phyloP scores from a whole-genome alignment of 805 yeast genomes.

The Ogataea neopini region DNA sequence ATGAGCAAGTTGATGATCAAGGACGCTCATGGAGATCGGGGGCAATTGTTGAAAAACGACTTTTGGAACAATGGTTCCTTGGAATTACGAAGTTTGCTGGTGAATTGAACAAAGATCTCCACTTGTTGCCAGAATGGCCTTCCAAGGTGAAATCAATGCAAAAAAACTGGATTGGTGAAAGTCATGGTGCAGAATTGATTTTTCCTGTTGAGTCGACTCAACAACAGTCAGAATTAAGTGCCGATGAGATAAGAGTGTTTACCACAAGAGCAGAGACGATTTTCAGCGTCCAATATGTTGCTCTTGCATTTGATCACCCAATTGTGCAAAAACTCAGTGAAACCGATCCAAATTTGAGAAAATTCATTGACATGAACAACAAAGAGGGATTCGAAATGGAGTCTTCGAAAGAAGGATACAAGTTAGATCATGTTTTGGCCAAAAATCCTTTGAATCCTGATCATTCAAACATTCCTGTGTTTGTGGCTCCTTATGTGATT shows the following conservation, averaged over 20 bases:
- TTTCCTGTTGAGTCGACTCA: constrained; percentile 40
- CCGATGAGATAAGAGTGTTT: constrained; percentile 50
- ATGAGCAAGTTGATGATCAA: constrained; percentile 89
- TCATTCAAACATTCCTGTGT: constrained; percentile 61
- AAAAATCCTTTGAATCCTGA: constrained; percentile 58
- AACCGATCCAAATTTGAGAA: constrained; percentile 41
- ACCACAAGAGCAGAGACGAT: constrained; percentile 93
- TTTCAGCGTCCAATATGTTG: constrained; percentile 78
- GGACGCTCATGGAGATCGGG: constrained; percentile 98
- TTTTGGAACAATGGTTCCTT: constrained; percentile 90
- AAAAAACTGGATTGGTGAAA: constrained; percentile 89
- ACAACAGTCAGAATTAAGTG: constrained; percentile 8
- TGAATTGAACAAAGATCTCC: constrained; percentile 64
- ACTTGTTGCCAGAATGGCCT: constrained; percentile 76
- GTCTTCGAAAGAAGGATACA: constrained; percentile 59
- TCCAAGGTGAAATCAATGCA: constrained; percentile 88
- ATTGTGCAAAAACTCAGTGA: constrained; percentile 44
- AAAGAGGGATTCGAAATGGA: constrained; percentile 39
- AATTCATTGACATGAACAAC: constrained; percentile 45
- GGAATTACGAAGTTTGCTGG: constrained; percentile 83
- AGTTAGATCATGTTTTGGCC: constrained; percentile 44
- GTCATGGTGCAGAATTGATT: constrained; percentile 70
- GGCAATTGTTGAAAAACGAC: constrained; percentile 81
- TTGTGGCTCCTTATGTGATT: constrained; percentile 87
- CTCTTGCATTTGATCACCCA: constrained; percentile 73